Base-by-base conservation (phyloP, 1,284 basidiomycete species). In the Tilletiopsis washingtonensis region DNA sequence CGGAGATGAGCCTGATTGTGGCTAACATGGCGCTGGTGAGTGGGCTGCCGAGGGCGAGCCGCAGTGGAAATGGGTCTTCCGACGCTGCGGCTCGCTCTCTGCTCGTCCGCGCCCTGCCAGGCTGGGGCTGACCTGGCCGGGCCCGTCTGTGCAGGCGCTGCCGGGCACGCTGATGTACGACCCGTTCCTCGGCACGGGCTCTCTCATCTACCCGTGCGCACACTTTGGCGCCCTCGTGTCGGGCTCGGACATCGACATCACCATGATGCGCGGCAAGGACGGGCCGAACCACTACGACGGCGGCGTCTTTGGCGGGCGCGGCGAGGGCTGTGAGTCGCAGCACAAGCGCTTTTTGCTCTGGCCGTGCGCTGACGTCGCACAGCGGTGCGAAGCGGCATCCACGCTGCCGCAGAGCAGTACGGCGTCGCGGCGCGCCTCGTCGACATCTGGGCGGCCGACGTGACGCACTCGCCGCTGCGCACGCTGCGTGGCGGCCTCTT, bases 101-200 rank as follows among this genome's bases (percentile, higher is more conserved):
- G n/a, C n/a, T n/a, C n/a, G n/a, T n/a, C n/a, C n/a, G n/a, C n/a
- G n/a, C n/a, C n/a, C n/a, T n/a, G 90, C 86, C 54, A 40, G 72
- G 56, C 9, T 14, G 5, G 38, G 4, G 14, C 25, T 25, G 26
- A 19, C 11, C 14, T 39, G 12, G 14, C 40, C 49, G 91, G 87
- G 2, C 3, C 12, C 3, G 17, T 17, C 32, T 2, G 12, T 17
- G 12, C 32, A 34, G 32, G 85, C 91, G 0, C 80, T 83, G 3
- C 83, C 88, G 2, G 90, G 90, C 34, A 93, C 88, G 74, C 74
- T 96, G 26, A 79, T 97, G 17, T 97, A 97, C 64, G 94, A 99
- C 70, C 94, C 94, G 0, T 99, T 98, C 73, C 83, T 87, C 43
- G 94, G 94, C 1, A 98, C 94, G 0, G 94, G 94, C 5, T 94